Evolutionary conservation across 148 eudicot species (phyloP).

Genomic region (Camellia granthamiana): DNA sequence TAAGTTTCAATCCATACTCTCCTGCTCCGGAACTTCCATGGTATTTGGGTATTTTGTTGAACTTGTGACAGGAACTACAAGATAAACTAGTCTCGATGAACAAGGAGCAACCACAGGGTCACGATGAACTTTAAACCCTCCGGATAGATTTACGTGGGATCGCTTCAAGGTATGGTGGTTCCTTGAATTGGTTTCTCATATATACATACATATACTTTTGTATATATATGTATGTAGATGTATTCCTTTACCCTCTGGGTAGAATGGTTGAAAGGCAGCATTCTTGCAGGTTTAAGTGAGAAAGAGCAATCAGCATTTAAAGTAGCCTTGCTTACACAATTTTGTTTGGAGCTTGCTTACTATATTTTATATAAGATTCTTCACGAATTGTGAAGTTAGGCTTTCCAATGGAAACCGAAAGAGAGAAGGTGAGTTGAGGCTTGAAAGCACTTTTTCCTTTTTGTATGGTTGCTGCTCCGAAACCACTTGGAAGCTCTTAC

Average conservation of each 20-base stretch:
- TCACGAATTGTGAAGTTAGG: slow-evolving; percentile 6
- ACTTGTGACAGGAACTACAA: slow-evolving; percentile 67
- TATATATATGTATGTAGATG: not conserved
- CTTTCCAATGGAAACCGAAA: not conserved
- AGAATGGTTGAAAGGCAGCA: slow-evolving; percentile 3
- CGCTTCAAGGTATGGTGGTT: not conserved
- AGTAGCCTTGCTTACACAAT: not conserved
- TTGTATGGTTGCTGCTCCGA: slow-evolving; percentile 6
- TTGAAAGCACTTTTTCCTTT: not conserved
- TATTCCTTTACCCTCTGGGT: not conserved
- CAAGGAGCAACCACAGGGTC: slow-evolving; percentile 53
- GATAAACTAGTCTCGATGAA: slow-evolving; percentile 66
- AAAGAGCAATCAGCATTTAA: slow-evolving; percentile 11
- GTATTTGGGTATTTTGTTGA: not conserved
- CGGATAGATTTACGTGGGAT: slow-evolving; percentile 8
- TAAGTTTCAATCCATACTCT: slow-evolving; percentile 1
- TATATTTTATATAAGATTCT: not conserved
- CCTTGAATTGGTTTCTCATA: slow-evolving; percentile 10
- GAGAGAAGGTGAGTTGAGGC: slow-evolving; percentile 2
- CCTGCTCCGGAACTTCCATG: slow-evolving; percentile 1
- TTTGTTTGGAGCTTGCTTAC: slow-evolving; percentile 8
- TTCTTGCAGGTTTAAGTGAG: slow-evolving; percentile 1
- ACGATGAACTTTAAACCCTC: slow-evolving; percentile 60
- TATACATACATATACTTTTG: too few species aligned
- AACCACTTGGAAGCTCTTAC: not conserved